These are phyloP conservation scores for Takakia lepidozioides DNA, from an alignment of 225 moss, liverwort and hornwort species.

Conservation along the genomic window DNA sequence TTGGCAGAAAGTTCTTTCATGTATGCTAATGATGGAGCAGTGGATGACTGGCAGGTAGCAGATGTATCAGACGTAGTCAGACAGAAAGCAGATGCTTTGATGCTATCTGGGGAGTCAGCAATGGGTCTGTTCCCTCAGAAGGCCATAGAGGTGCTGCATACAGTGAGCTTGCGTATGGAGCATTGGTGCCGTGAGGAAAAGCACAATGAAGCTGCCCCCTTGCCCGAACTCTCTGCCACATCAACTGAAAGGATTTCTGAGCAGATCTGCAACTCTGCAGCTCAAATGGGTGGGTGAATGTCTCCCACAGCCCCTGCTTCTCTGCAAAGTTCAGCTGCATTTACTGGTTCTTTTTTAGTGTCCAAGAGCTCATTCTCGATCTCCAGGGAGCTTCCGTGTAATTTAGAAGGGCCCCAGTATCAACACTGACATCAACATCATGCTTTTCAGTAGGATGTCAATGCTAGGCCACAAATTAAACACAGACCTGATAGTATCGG, in stretches of 20 bases:
- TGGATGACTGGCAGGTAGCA: conserved; percentile 20
- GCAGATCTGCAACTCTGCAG: conserved; percentile 33
- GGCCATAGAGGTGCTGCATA: conserved; percentile 22
- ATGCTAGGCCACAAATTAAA: too few species aligned
- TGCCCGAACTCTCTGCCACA: conserved; percentile 15
- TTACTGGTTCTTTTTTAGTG: too few species aligned
- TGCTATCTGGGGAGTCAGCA: conserved; percentile 38
- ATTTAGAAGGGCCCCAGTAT: too few species aligned
- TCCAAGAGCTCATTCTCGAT: too few species aligned
- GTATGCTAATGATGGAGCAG: too few species aligned
- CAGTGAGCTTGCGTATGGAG: conserved; percentile 35
- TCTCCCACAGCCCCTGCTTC: too few species aligned
- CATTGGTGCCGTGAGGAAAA: conserved; percentile 25
- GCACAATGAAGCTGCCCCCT: conserved; percentile 3
- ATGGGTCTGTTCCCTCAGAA: conserved; percentile 34
- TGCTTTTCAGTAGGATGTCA: too few species aligned
- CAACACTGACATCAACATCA: too few species aligned
- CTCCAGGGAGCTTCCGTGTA: too few species aligned
- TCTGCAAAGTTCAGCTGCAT: too few species aligned
- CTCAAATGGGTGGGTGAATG: conserved; percentile 34
- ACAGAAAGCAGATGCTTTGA: conserved; percentile 38
- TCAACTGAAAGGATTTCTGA: conserved; percentile 35
- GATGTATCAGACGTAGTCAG: conserved; percentile 36
- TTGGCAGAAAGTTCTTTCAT: too few species aligned
- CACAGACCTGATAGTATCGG: too few species aligned